These are phyloP conservation scores for Ophiostoma pallidulum DNA, from an alignment of 2,329 filamentous ascomycete genomes.

Conservation along the genomic window DNA sequence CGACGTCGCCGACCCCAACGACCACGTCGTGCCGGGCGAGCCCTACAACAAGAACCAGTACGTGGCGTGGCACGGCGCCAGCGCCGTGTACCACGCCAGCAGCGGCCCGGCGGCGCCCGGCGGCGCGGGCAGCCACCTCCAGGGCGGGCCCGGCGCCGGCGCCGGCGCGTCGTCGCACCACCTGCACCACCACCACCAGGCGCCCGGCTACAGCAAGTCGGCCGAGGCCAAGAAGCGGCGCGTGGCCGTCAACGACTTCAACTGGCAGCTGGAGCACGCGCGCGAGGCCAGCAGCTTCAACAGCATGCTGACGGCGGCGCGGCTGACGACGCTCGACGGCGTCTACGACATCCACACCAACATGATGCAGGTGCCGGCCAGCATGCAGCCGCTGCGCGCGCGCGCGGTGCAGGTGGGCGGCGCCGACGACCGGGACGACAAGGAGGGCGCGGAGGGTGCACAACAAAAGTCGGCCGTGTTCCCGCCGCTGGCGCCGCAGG, in stretches of 20 bases:
- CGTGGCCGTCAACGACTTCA: constrained; percentile 81
- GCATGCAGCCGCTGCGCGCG: constrained; percentile 82
- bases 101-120: constrained; percentile 67
- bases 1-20: constrained; percentile 82
- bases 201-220: constrained; percentile 51
- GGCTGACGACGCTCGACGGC: constrained; percentile 61
- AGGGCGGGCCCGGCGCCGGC: constrained; percentile 34
- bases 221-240: constrained; percentile 69
- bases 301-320: constrained; percentile 56
- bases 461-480: constrained; percentile 28
- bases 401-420: constrained; percentile 64
- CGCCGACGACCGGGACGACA: constrained; percentile 24
- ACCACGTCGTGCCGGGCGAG: constrained; percentile 66
- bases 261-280: constrained; percentile 96
- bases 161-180: no score
- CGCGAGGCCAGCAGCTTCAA: constrained; percentile 84
- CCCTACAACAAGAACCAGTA: constrained; percentile 99
- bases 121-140: no score
- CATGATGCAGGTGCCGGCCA: constrained; percentile 73
- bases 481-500: constrained; percentile 36
- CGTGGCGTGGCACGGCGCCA: constrained; percentile 96
- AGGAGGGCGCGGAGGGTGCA: constrained; percentile 17
- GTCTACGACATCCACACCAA: constrained; percentile 95
- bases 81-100: constrained; percentile 84
- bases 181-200: no score